A percentile compares a stretch with the other conserved stretches of the same genome.
Evolutionary conservation across 2,329 filamentous ascomycete genomes (phyloP).

Genomic region (Coleophoma eucalyptorum): DNA sequence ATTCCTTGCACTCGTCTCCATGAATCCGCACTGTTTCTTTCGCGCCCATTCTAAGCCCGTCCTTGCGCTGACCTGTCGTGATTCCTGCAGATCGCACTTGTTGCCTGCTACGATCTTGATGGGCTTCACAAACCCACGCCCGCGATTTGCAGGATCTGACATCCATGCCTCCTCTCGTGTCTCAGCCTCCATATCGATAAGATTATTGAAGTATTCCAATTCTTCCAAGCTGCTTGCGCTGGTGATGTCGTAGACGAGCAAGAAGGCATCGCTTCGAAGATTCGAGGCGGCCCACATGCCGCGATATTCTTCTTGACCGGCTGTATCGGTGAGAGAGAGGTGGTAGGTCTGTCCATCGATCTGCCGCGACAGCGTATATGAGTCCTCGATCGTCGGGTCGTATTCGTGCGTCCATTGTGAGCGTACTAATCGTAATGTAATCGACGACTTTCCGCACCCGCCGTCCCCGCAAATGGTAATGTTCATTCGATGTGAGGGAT

Average conservation of each 20-base stretch:
- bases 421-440: constrained; percentile 77
- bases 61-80: constrained; percentile 64
- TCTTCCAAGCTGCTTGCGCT: constrained; percentile 63
- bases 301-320: constrained; percentile 87
- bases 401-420: constrained; percentile 83
- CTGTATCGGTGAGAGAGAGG: constrained; percentile 76
- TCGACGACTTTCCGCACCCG: constrained; percentile 80
- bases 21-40: constrained; percentile 71
- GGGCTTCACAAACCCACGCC: constrained; percentile 37
- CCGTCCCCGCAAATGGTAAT: constrained; percentile 87
- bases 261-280: constrained; percentile 75
- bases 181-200: constrained; percentile 81
- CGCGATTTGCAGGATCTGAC: constrained; percentile 1
- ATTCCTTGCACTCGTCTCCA: constrained; percentile 82
- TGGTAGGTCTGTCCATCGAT: constrained; percentile 77
- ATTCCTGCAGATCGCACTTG: constrained; percentile 77
- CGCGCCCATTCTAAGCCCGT: constrained; percentile 76
- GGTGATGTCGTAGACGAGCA: constrained; percentile 87
- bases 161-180: constrained; percentile 46
- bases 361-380: constrained; percentile 75
- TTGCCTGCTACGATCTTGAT: constrained; percentile 84
- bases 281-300: constrained; percentile 81
- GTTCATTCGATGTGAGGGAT: constrained; percentile 41
- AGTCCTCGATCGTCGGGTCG: constrained; percentile 79
- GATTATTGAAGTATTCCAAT: constrained; percentile 74